Conservation (phyloP, 768 basidiomycete species). For the Agaricus sinodeliciosus region DNA sequence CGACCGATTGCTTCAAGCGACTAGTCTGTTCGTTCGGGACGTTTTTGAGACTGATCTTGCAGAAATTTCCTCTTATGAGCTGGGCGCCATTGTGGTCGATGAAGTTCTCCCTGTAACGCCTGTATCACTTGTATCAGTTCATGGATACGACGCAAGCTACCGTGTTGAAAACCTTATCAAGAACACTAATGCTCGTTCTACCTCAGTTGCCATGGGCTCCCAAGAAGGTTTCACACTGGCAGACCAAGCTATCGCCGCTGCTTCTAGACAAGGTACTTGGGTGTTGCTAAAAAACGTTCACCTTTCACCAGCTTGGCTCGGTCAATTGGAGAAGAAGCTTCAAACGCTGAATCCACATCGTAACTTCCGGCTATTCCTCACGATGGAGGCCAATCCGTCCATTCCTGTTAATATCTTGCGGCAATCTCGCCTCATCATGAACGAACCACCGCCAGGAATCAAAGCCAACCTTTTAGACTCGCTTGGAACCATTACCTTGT, state of each 20-base stretch:
- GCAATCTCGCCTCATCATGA: conserved; percentile 96
- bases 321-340: conserved; percentile 92
- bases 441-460: conserved; percentile 95
- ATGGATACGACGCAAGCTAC: conserved; percentile 98
- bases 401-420: conserved; percentile 97
- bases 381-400: conserved; percentile 93
- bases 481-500: conserved; percentile 61
- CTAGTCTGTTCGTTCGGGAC: conserved; percentile 62
- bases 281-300: conserved; percentile 97
- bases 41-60: conserved; percentile 83
- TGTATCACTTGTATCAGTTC: conserved; percentile 85
- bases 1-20: conserved; percentile 83
- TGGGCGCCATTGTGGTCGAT: conserved; percentile 68
- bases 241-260: conserved; percentile 91
- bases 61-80: conserved; percentile 64
- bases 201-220: conserved; percentile 96
- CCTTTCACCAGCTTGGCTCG: conserved; percentile 92
- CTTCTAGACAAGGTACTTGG: conserved; percentile 92
- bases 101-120: conserved; percentile 81
- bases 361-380: conserved; percentile 94
- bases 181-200: conserved; percentile 67
- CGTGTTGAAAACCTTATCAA: conserved; percentile 85
- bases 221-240: conserved; percentile 95
- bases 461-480: conserved; percentile 95
- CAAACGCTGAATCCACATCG: conserved; percentile 87